Evolutionary conservation across 2,329 filamentous ascomycete genomes (phyloP), one percentile per base, ranked within the genome.

Genomic region (Juglanconis juglandina): DNA sequence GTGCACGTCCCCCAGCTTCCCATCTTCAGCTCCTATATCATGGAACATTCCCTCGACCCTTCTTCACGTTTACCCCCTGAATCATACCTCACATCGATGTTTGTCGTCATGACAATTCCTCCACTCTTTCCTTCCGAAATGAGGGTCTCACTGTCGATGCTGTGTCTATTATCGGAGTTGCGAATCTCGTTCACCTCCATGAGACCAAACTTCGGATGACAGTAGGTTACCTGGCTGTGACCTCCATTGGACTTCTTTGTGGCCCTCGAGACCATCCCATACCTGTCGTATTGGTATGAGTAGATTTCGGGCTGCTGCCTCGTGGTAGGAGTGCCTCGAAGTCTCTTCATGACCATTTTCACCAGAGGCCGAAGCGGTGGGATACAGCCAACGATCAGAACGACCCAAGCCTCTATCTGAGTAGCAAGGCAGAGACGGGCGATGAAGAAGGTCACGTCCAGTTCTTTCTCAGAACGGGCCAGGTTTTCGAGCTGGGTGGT

Each of bases 321-420:
- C n/a, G 48, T 24, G n/a, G 46, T 32, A 13, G 47, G 8, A 2
- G 14, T 10, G 11, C 56, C 49, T 5, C 48, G 39, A 32, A 58
- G 42, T 32, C 30, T 53, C 13, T 13, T 30, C 34, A 41, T 6
- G 7, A 53, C 17, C 47, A 32, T 11, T 41, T 46, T 53, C 41
- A 53, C 9, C 3, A 58, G 24, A 8, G 49, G 49, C 17, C 56
- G 56, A 34, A 50, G 46, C 4, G 56, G 32, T 17, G 56, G 56
- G 9, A 58, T 33, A 17, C 56, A 58, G 13, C 56, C 49, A 8
- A 50, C 56, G 9, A 58, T 11, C n/a, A 58, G 56, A 17, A 58
- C 56, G 35, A 53, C 53, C 56, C 56, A 58, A 1, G 56, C 56
- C 49, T 58, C 56, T 3, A 53, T 53, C 4, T 47, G 53, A 34